These are phyloP conservation scores for Phytophthora hibernalis DNA, from an alignment of 352 stramenopile species.

Conservation along the genomic window DNA sequence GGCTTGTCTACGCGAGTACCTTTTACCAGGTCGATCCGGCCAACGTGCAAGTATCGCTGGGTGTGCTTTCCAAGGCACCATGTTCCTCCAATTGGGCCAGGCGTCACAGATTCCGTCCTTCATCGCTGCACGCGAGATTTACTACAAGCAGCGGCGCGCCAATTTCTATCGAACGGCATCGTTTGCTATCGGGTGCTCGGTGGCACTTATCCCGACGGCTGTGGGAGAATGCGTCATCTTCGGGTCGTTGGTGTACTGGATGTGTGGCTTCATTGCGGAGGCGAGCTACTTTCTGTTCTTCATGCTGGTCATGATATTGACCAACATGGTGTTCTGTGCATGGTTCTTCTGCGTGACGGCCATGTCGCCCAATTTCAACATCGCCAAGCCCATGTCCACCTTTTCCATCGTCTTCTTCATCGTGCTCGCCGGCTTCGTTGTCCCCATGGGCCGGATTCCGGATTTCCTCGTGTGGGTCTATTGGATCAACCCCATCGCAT, in stretches of 20 bases:
- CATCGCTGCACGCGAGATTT: conserved; percentile 56
- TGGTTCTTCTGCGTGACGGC: conserved; percentile 39
- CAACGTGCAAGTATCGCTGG: conserved; percentile 43
- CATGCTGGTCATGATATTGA: conserved; percentile 25
- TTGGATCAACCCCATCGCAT: conserved; percentile 61
- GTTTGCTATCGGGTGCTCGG: conserved; percentile 51
- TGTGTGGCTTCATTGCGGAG: conserved; percentile 61
- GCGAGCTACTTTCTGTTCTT: conserved; percentile 25
- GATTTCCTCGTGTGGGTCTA: conserved; percentile 64
- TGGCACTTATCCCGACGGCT: conserved; percentile 32
- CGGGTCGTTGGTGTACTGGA: conserved; percentile 78
- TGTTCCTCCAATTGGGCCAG: conserved; percentile 65
- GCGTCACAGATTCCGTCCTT: conserved; percentile 68
- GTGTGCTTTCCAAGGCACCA: conserved; percentile 71
- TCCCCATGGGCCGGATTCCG: conserved; percentile 40
- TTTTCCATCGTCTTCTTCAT: conserved; percentile 44
- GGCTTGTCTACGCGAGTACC: conserved; percentile 28
- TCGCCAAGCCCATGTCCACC: conserved; percentile 37
- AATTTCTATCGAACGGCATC: conserved; percentile 69
- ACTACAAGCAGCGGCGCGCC: conserved; percentile 71
- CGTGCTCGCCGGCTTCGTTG: conserved; percentile 53
- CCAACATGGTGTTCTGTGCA: conserved; percentile 15
- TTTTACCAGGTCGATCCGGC: conserved; percentile 35
- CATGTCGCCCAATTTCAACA: conserved; percentile 27
- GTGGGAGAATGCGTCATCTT: conserved; percentile 66